Evolutionary conservation across 2,329 filamentous ascomycete species (phyloP), one percentile per base, ranked within the genome.

Genomic region (Reticulascus tulasneorum): DNA sequence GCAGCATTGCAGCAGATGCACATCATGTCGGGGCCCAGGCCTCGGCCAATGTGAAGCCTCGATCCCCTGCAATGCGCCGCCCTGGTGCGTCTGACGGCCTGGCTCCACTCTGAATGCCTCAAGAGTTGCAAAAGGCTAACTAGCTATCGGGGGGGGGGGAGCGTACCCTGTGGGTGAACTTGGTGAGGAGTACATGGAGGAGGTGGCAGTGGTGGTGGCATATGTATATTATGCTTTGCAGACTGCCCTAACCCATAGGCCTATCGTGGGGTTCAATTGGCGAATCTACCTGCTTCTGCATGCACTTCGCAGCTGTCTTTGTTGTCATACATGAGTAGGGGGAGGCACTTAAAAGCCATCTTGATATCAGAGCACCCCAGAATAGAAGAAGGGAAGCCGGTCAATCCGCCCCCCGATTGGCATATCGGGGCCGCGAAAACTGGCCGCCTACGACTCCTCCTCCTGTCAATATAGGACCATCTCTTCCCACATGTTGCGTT

Each of bases 291-390:
- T n/a, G n/a, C n/a, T n/a, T n/a, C n/a, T n/a, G n/a, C n/a, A n/a
- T n/a, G n/a, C n/a, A n/a, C n/a, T n/a, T n/a, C 40, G 37, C 37
- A 41, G 40, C 31, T 31, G 25, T 38, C 38, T 38, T 44, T 34
- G 41, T 24, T 44, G 41, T 37, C 38, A 35, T 38, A 42, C 41
- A 31, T 37, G 27, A 28, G 19, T 26, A 38, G 28, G 33, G 27
- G 29, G 19, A 11, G 24, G 32, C 29, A 32, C 32, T n/a, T 24
- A n/a, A 21, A 9, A 20, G 18, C 17, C 13, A 7, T 18, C 20
- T 12, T 35, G 28, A 33, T 40, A 40, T 42, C 28, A 35, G 23
- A 37, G 16, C n/a, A 17, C n/a, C n/a, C n/a, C n/a, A n/a, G n/a
- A n/a, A n/a, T n/a, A n/a, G n/a, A 24, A 28, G 28, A 29, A 12